phyloP scores from a whole-genome alignment of 371 early-diverging fungal genomes.

The Haplosporangium sp. region DNA sequence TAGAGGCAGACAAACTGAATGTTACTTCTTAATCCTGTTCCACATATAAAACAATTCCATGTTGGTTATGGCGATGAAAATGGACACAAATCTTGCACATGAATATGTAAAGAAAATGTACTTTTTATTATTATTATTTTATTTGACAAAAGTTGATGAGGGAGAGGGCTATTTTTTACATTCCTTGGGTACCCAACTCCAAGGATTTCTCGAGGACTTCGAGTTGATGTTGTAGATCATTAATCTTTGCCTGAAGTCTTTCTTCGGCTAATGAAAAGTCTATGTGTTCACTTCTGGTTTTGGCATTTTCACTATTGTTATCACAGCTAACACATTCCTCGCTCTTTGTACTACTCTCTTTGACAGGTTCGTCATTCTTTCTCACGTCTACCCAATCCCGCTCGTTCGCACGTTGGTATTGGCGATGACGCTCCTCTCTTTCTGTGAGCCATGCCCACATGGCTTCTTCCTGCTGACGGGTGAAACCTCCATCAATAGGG shows the following conservation, averaged over 20 bases:
- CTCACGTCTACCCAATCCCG: slow-evolving; percentile 11
- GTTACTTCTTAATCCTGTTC: too few species aligned
- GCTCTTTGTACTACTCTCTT: not conserved
- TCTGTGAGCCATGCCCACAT: slow-evolving; percentile 54
- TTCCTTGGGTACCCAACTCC: slow-evolving; percentile 2
- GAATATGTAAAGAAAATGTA: too few species aligned
- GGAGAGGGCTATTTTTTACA: slow-evolving; percentile 1
- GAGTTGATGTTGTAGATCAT: slow-evolving; percentile 42
- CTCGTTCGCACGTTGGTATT: slow-evolving; percentile 16
- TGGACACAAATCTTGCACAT: too few species aligned
- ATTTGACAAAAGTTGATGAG: too few species aligned
- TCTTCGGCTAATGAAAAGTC: slow-evolving; percentile 25
- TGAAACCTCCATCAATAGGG: slow-evolving; percentile 6
- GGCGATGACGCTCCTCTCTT: slow-evolving; percentile 31
- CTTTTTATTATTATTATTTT: too few species aligned
- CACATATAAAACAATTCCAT: too few species aligned
- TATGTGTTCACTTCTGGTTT: not conserved
- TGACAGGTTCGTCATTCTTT: slow-evolving; percentile 3
- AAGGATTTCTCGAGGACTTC: slow-evolving; percentile 33
- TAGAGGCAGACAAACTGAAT: too few species aligned
- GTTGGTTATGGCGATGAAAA: too few species aligned
- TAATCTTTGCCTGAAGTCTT: slow-evolving; percentile 36
- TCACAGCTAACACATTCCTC: slow-evolving; percentile 1
- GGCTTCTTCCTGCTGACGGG: slow-evolving; percentile 35
- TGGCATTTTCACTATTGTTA: slow-evolving; percentile 9